A percentile compares a stretch with the other conserved stretches of the same genome.
Conservation (phyloP, 2,329 filamentous ascomycete species). For the Diaporthe velutina region DNA sequence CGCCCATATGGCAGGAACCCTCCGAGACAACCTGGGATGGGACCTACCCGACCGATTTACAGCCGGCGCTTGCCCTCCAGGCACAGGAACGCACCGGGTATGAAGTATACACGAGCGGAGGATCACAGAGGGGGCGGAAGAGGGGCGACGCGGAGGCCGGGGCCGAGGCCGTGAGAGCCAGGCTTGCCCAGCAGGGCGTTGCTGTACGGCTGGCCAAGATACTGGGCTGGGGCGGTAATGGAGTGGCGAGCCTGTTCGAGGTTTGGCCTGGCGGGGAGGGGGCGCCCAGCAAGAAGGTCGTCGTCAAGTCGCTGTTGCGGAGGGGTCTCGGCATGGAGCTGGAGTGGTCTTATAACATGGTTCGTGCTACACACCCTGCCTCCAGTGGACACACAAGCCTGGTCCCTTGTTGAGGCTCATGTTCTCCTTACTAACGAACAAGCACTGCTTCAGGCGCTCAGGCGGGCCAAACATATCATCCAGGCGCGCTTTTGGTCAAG, state of each 20-base stretch:
- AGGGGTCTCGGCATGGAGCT: not conserved
- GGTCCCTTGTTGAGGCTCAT: not conserved
- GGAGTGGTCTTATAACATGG: not conserved
- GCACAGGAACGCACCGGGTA: not conserved
- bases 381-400: not conserved
- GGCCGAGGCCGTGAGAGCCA: not conserved
- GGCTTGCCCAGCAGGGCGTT: not conserved
- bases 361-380: not conserved
- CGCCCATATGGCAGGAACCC: not conserved
- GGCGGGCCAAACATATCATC: not conserved
- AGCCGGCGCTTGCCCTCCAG: not conserved
- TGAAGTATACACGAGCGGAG: not conserved
- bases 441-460: not conserved
- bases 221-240: not conserved
- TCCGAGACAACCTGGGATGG: not conserved
- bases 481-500: not conserved
- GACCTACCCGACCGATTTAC: not conserved
- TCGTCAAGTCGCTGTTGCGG: conserved; percentile 14
- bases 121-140: not conserved
- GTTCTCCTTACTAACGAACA: not conserved
- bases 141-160: not conserved
- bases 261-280: not conserved
- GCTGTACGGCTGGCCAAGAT: not conserved
- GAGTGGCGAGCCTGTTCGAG: not conserved
- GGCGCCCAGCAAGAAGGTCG: not conserved